Evolutionary conservation across 2,329 filamentous ascomycete genomes (phyloP), one percentile per base, ranked within the genome.

Genomic region (Dactylonectria estremocensis): DNA sequence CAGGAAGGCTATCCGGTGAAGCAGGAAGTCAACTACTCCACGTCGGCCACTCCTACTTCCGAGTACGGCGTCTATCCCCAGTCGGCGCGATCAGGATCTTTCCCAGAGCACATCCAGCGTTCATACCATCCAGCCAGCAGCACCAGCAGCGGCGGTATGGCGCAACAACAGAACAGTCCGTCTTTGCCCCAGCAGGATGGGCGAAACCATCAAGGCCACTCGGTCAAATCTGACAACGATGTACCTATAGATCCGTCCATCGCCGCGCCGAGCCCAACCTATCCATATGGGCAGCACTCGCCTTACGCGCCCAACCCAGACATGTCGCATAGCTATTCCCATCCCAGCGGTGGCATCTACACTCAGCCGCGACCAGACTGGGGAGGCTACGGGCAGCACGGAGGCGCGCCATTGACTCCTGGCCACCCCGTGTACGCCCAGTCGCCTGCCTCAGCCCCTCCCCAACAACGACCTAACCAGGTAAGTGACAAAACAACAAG

Each of bases 231-330:
- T 97, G 93, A 97, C 94, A 90, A 89, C 90, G 92, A 94, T 91
- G 91, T 97, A 87, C 94, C 94, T 92, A 95, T 97, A 98, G 95
- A 98, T 97, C 95, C 95, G 79, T 97, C 95, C 83, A 97, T 98
- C 82, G 93, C 95, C 83, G 92, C 93, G 78, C 93, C 94, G 80
- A 97, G 94, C 88, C 95, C 95, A 68, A 95, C 94, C 77, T 98
- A 97, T 81, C 89, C 93, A 76, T 92, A 94, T 77, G 85, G 87
- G 70, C 91, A 93, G 80, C 97, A 97, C 83, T 95, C 95, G 75
- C 94, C 95, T 40, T 98, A 98, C 83, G 90, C 90, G 66, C 90
- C 93, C 65, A 91, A 91, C 73, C 92, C 95, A 87, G 93, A 97
- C 76, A 96, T 97, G 93, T 87, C 91, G 77, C 93, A 97, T 77